Evolutionary conservation across 371 early-diverging fungal genomes (phyloP).

Genomic region (Choanephora cucurbitarum): DNA sequence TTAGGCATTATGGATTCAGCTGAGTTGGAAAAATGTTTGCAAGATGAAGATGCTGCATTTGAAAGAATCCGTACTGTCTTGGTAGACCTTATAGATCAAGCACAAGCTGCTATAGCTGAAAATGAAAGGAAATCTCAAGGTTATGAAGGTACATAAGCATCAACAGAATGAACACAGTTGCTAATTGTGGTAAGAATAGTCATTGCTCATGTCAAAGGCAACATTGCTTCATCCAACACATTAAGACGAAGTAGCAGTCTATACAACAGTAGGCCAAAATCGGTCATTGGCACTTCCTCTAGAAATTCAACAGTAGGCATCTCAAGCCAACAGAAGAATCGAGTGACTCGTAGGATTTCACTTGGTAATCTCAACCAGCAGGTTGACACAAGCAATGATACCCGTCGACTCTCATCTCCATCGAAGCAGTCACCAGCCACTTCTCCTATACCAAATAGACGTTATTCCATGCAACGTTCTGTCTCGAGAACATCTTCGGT

Average conservation of each 20-base stretch:
- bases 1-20: constrained; percentile 5
- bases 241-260: constrained; percentile 6
- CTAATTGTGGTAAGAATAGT: no score
- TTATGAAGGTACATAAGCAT: constrained; percentile 7
- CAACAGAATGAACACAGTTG: no score
- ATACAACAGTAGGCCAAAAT: constrained; percentile 10
- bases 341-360: constrained; percentile 11
- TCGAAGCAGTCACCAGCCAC: constrained; percentile 12
- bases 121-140: constrained; percentile 19
- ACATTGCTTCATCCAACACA: constrained; percentile 1
- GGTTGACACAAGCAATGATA: background rate
- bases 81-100: constrained; percentile 43
- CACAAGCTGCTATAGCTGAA: constrained; percentile 40
- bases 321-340: constrained; percentile 4
- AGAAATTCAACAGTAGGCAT: constrained; percentile 3
- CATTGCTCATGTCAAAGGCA: constrained; percentile 3
- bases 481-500: constrained; percentile 18
- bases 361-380: constrained; percentile 11
- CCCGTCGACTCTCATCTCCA: background rate
- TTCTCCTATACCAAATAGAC: constrained; percentile 27
- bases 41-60: constrained; percentile 45
- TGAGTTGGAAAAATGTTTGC: constrained; percentile 18
- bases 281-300: constrained; percentile 5
- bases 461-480: constrained; percentile 15
- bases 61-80: constrained; percentile 37